Evolutionary conservation across 345 rosid genomes (phyloP), one percentile per base, ranked within the genome.

Genomic region (Iberis pinnata): DNA sequence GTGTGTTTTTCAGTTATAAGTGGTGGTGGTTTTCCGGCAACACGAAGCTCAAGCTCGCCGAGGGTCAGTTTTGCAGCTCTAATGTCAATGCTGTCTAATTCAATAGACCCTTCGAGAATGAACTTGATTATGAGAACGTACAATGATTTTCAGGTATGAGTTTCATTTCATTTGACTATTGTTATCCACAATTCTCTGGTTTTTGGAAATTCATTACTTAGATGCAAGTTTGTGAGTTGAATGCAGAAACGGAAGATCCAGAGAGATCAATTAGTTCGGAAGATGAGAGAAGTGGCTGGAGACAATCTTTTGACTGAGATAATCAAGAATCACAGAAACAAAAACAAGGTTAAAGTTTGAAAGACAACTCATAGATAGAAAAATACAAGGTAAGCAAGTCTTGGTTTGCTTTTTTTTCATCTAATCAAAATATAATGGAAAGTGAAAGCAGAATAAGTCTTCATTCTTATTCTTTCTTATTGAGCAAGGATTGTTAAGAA

Each of bases 11-110:
- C 56, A 55, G 57, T 43, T 25, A 18, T 61, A 36, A 10, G 71
- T 65, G 22, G 35, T 65, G 8, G 35, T 41, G 56, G 64, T 49
- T 14, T 27, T 6, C 27, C 19, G 5, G 49, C 39, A 17, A 53
- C 14, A 17, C 92, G 86, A 6, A 79, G 70, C 51, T 82, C 88
- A 6, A 79, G 70, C 51, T 82, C 88, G 5, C 95, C 96, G 0
- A 82, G 95, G 95, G 75, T 90, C 75, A 73, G 81, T 4, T 81
- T 87, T 58, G 70, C 80, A 0, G 54, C 64, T 17, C 64, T 81
- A 5, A 76, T 90, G 40, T 60, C 84, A 5, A 49, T 71, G 49
- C 75, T 90, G 5, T 73, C 89, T 0, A 72, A 74, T 60, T 74
- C 65, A 5, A 57, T 92, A 55, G 68, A 80, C 31, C 56, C 79